Percentiles rank a stretch among this genome's conserved stretches.
phyloP scores from a whole-genome alignment of 805 yeast species.

The Zygotorulaspora danielsina region DNA sequence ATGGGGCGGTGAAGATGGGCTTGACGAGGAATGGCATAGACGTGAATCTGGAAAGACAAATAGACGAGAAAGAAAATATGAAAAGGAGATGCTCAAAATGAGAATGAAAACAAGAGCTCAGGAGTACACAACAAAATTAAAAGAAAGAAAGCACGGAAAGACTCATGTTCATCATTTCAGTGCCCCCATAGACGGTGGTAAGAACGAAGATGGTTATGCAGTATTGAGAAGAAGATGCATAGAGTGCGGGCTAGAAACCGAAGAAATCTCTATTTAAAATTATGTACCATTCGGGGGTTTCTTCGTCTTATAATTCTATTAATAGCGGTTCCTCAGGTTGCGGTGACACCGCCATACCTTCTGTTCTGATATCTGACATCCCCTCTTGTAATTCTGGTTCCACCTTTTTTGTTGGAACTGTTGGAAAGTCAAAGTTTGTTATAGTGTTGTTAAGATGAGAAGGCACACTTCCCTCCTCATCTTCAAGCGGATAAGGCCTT shows the following conservation, averaged over 20 bases:
- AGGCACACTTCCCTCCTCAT: constrained; percentile 6
- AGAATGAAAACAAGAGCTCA: constrained; percentile 89
- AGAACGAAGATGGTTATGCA: constrained; percentile 39
- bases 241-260: constrained; percentile 80
- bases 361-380: constrained; percentile 8
- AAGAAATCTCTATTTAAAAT: constrained; percentile 56
- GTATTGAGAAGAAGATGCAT: constrained; percentile 59
- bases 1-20: constrained; percentile 87
- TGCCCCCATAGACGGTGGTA: constrained; percentile 46
- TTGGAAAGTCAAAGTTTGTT: constrained; percentile 40
- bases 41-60: constrained; percentile 68
- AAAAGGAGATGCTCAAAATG: constrained; percentile 79
- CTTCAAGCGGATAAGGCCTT: constrained; percentile 24
- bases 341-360: constrained; percentile 6
- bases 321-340: constrained; percentile 26
- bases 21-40: constrained; percentile 89
- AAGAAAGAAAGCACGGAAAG: constrained; percentile 55
- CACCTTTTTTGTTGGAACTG: constrained; percentile 37
- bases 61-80: constrained; percentile 74
- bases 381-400: constrained; percentile 5
- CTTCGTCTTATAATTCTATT: constrained; percentile 27
- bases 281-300: not conserved
- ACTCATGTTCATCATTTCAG: constrained; percentile 77
- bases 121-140: constrained; percentile 66
- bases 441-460: constrained; percentile 3